phyloP scores from a whole-genome alignment of 352 stramenopile genomes.

The Phytopythium aichiense region DNA sequence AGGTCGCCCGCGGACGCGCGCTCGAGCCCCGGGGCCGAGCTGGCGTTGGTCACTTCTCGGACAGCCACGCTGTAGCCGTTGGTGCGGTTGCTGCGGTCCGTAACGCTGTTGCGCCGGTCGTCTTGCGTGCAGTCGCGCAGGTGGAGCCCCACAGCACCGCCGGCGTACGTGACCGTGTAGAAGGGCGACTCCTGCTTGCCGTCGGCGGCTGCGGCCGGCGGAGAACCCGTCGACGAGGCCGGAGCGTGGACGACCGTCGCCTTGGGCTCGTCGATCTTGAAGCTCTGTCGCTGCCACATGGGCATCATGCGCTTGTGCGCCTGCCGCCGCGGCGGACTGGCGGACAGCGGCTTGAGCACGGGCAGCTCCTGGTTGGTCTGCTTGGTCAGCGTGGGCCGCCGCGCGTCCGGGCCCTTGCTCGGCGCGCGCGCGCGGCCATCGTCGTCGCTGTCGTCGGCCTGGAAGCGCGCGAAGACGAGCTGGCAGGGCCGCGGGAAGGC shows the following conservation, averaged over 20 bases:
- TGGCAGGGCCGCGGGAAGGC: conserved; percentile 49
- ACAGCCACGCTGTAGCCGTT: conserved; percentile 68
- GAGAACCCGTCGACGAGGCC: too few relatives aligned
- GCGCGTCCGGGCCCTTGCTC: conserved; percentile 6
- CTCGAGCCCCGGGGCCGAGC: conserved; percentile 45
- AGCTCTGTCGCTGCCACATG: conserved; percentile 11
- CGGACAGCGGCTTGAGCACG: conserved; percentile 30
- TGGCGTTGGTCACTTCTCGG: conserved; percentile 46
- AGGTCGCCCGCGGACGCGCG: conserved; percentile 47
- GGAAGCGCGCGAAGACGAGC: conserved; percentile 53
- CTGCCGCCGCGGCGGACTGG: background rate
- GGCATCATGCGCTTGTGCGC: background rate
- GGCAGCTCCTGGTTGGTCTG: conserved; percentile 19
- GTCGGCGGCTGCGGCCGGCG: conserved; percentile 19
- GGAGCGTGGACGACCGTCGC: conserved; percentile 2
- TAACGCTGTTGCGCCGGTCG: conserved; percentile 31
- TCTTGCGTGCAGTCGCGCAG: conserved; percentile 43
- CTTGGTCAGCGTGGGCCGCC: conserved; percentile 8
- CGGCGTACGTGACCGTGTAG: conserved; percentile 65
- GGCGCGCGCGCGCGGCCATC: conserved; percentile 19
- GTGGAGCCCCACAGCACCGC: conserved; percentile 40
- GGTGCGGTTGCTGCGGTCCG: conserved; percentile 49
- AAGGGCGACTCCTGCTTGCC: conserved; percentile 43
- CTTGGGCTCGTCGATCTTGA: conserved; percentile 12
- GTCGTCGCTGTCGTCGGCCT: conserved; percentile 25